Evolutionary conservation across 106 monocot species (phyloP).

Genomic region (Posidonia australis): DNA sequence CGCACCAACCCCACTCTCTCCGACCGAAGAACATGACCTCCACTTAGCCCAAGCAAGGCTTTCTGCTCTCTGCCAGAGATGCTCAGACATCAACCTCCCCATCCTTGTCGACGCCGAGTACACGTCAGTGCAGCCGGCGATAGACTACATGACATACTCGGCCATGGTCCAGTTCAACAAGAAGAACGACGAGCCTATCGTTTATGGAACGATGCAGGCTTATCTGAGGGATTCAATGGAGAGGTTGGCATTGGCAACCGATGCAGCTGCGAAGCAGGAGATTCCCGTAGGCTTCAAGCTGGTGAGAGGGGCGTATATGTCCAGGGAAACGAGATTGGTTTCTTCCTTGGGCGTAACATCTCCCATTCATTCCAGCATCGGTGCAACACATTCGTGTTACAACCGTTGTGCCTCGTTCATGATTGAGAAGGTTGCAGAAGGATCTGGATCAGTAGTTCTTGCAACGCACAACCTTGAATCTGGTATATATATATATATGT

Average conservation of each 20-base stretch:
- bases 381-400: conserved; percentile 67
- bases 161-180: conserved; percentile 51
- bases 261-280: conserved; percentile 46
- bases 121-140: conserved; percentile 86
- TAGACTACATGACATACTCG: conserved; percentile 70
- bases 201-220: conserved; percentile 71
- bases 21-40: conserved; percentile 46
- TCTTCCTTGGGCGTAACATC: conserved; percentile 39
- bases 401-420: conserved; percentile 56
- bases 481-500: conserved; percentile 17
- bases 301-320: conserved; percentile 85
- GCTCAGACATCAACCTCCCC: conserved; percentile 35
- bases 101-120: conserved; percentile 93
- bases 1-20: conserved; percentile 35
- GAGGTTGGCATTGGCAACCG: conserved; percentile 37
- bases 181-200: conserved; percentile 26
- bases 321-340: conserved; percentile 52
- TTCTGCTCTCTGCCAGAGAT: conserved; percentile 33
- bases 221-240: conserved; percentile 73
- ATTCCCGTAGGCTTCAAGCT: conserved; percentile 65
- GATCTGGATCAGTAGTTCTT: conserved; percentile 49
- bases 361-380: conserved; percentile 62
- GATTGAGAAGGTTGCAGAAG: conserved; percentile 41
- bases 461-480: conserved; percentile 92
- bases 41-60: conserved; percentile 38